Percentiles rank a stretch among this genome's conserved stretches.
phyloP scores from a whole-genome alignment of 768 basidiomycete genomes.

The Mycena albidolilacea region DNA sequence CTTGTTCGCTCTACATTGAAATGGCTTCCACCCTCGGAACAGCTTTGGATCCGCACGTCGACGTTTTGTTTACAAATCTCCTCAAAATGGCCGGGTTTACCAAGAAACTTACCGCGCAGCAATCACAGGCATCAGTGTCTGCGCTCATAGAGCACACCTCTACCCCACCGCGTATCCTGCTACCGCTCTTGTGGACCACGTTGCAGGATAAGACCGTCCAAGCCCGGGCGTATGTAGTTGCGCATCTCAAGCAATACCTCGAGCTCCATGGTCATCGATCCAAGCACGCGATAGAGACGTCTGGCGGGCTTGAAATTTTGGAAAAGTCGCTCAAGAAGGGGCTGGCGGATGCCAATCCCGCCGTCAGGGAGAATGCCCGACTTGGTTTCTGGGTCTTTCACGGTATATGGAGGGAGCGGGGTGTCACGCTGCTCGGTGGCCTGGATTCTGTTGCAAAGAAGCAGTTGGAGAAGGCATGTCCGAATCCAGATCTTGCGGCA shows the following conservation, averaged over 20 bases:
- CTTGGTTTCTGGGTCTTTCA: slow-evolving; percentile 86
- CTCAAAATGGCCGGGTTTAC: slow-evolving; percentile 91
- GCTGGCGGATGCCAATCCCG: slow-evolving; percentile 84
- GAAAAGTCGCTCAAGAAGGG: slow-evolving; percentile 83
- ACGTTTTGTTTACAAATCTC: slow-evolving; percentile 80
- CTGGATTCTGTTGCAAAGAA: slow-evolving; percentile 82
- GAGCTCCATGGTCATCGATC: slow-evolving; percentile 78
- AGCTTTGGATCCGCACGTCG: slow-evolving; percentile 85
- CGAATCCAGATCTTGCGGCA: slow-evolving; percentile 64
- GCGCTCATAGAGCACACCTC: slow-evolving; percentile 80
- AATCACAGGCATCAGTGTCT: slow-evolving; percentile 82
- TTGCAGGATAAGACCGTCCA: slow-evolving; percentile 88
- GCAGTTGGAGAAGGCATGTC: slow-evolving; percentile 90
- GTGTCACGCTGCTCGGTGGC: slow-evolving; percentile 70
- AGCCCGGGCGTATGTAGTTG: slow-evolving; percentile 74
- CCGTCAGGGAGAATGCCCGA: slow-evolving; percentile 82
- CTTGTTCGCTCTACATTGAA: slow-evolving; percentile 84
- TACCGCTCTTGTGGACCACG: slow-evolving; percentile 77
- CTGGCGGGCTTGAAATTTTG: slow-evolving; percentile 77
- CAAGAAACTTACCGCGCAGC: slow-evolving; percentile 92
- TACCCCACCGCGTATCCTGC: slow-evolving; percentile 75
- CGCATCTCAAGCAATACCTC: slow-evolving; percentile 83
- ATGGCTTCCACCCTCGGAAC: slow-evolving; percentile 76
- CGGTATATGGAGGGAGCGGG: slow-evolving; percentile 80
- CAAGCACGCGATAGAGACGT: slow-evolving; percentile 76